Evolutionary conservation across 495 filamentous ascomycete species (phyloP), one percentile per base, ranked within the genome.

Genomic region (Hypoxylon cercidicola): DNA sequence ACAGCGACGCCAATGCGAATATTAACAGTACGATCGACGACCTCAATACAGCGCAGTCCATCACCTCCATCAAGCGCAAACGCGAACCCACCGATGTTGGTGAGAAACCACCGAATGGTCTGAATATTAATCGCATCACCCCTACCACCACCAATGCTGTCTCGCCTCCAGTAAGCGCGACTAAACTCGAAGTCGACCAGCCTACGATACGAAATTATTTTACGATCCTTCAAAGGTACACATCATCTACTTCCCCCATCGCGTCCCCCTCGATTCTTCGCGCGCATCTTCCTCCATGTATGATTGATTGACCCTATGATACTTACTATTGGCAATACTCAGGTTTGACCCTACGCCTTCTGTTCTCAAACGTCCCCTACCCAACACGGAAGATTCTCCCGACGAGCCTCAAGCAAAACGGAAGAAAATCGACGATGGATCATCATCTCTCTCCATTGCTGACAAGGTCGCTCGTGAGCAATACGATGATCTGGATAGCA

Each of bases 41-140:
- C 11, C 13, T 47, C 70, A 64, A 75, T 51, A 69, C 71, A 55
- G 77, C 79, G 64, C 78, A 79, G 32, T 77, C 73, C 16, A 58
- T 73, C 70, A 73, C 72, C 53, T 78, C 81, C 44, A 76, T 76
- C 72, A 86, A 86, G 77, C 80, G 84, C 68, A 86, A 86, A 74
- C 84, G 82, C 78, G 84, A 83, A 68, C 60, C 77, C 9, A 76
- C 60, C 64, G 77, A 80, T 55, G 78, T 78, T 54, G 66, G 69
- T 55, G 69, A 71, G n/a, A 66, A 62, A 13, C 65, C 48, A 43
- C 57, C 53, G 20, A 71, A 69, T 50, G 71, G 60, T 12, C 18
- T 62, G 16, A 18, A 37, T 44, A 20, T 55, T 25, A 61, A 48
- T 69, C 37, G 44, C 49, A 43, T 35, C 39, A 54, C 55, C 49